Conservation (phyloP, 495 filamentous ascomycete species). For the Xylaria nigripes region DNA sequence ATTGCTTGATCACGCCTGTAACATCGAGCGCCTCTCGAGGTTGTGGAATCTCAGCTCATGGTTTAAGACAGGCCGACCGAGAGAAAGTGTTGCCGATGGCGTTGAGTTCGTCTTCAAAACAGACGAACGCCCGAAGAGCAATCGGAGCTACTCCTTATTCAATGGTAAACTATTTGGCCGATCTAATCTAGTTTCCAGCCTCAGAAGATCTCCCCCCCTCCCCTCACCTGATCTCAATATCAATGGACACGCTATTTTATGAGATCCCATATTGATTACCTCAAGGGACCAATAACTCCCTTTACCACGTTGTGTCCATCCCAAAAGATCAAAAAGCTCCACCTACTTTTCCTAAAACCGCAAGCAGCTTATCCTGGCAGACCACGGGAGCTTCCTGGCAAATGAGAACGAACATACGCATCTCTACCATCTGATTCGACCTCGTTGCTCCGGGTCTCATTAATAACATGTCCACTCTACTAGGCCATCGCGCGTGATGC, state of each 20-base stretch:
- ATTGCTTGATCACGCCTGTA: neutral
- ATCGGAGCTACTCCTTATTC: neutral
- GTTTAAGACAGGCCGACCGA: neutral
- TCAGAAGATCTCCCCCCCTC: neutral
- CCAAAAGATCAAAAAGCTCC: neutral
- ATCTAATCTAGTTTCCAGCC: constrained; percentile 1
- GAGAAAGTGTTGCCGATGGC: neutral
- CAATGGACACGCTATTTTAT: neutral
- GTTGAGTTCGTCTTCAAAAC: neutral
- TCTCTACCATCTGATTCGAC: constrained; percentile 10
- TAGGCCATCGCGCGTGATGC: constrained; percentile 3
- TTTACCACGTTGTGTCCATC: neutral
- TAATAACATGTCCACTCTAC: constrained; percentile 2
- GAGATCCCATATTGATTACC: neutral
- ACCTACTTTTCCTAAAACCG: constrained; percentile 7
- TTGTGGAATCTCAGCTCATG: constrained; percentile 1
- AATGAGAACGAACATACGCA: constrained; percentile 3
- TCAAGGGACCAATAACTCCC: neutral
- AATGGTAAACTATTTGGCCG: neutral
- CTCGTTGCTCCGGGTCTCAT: constrained; percentile 2
- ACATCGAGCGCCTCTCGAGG: neutral
- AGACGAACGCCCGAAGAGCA: neutral
- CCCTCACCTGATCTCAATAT: neutral
- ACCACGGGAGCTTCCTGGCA: constrained; percentile 2
- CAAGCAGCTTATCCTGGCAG: constrained; percentile 4